Base-by-base conservation (phyloP, 768 basidiomycete genomes). In the Termitomyces sp. region DNA sequence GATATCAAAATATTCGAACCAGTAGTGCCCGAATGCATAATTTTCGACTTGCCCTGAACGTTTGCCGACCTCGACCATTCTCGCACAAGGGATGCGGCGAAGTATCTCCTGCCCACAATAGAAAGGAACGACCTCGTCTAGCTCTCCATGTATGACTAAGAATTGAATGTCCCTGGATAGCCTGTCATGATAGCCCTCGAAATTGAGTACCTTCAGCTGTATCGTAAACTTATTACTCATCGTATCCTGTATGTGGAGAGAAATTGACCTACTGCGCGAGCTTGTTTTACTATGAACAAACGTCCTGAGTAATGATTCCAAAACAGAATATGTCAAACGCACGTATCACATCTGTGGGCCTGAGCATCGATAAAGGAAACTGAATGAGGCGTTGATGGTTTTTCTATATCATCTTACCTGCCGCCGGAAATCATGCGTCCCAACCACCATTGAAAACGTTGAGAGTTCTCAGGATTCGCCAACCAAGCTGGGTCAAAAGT, bases 1-100 rank as follows among this genome's bases (percentile, higher is more conserved):
- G 5, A 74, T 62, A 57, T 73, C 72, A 55, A 79, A 79, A 60
- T 79, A 80, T 60, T 79, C 79, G 56, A 69, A 74, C 78, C 76
- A 79, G 38, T 72, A 62, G 60, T 78, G 77, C 3, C 78, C 78
- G 56, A 79, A 78, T 2, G 65, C 69, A 28, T 71, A 63, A 54
- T 53, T 68, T 24, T 73, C 71, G 16, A 79, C 65, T 55, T 74
- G 70, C 0, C 74, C 77, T 7, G 66, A 66, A 4, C 55, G 38
- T 9, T 54, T 30, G 8, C 77, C 77, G 2, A 72, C 61, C 55
- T 71, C 63, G 0, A 77, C 68, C 14, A 66, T 58, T 47, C 61
- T 65, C 1, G 77, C 75, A 69, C 72, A 71, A 2, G 77, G 75
- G 49, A 77, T 71, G 3, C 65, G 62, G 49, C 62, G 63, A 32